Evolutionary conservation across 106 monocot genomes (phyloP), one percentile per base, ranked within the genome.

Genomic region (Allium sativum): DNA sequence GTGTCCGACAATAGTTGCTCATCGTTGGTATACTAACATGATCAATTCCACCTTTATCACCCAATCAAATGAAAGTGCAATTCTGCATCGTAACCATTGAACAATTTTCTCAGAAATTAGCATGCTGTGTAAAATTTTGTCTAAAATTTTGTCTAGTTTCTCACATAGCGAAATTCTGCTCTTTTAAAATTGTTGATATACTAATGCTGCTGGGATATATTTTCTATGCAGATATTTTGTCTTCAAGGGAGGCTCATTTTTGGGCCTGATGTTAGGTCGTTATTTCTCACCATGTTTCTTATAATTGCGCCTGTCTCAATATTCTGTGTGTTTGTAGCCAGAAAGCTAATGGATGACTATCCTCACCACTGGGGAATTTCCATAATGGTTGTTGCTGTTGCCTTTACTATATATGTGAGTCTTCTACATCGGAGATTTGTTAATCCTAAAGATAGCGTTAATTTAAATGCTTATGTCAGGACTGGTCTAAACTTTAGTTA

Each of bases 321-420:
- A 61, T 96, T 96, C 68, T 96, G 90, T 59, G 74, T 75, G 48
- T 87, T 91, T 66, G 95, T 96, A 15, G 95, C 87, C 45, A 84
- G 84, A 76, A 87, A 90, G 31, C 64, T 96, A 43, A 84, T 91
- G 79, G 64, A 96, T 67, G 75, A 79, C 44, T 96, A 87, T 68
- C 55, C 81, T 61, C 64, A 84, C 72, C 75, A 87, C 50, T 45
- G 46, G 63, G 94, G 94, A 56, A 70, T 87, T 62, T 86, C 86
- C 13, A 82, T 90, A 48, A 79, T 87, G 84, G 81, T 87, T 43
- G 68, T 90, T 53, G 79, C 65, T 18, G 76, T 87, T 72, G 83
- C 45, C 20, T 90, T 95, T 68, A 95, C 94, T 42, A 9, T 87
- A 70, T 90, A 86, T 77, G 94, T 95, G 72, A 89, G 90, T 77